A percentile compares a stretch with the other conserved stretches of the same genome.
phyloP scores from a whole-genome alignment of 225 moss, liverwort and hornwort genomes.

The Antitrichia curtipendula region DNA sequence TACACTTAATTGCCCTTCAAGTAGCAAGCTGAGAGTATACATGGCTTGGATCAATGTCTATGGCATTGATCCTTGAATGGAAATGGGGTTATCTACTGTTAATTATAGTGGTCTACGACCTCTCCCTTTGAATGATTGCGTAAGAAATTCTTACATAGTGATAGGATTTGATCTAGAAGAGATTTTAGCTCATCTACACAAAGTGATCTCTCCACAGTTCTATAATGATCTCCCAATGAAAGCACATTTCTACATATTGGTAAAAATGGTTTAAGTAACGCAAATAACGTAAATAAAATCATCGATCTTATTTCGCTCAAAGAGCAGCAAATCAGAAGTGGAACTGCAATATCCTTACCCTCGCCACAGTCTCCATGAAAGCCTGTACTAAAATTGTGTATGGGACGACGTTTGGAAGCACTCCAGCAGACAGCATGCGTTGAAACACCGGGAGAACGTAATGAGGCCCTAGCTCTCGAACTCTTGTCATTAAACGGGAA shows the following conservation, averaged over 20 bases:
- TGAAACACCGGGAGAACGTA: conserved; percentile 41
- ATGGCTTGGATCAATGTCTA: not conserved
- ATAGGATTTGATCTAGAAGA: not conserved
- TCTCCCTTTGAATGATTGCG: not conserved
- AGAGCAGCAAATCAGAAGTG: not conserved
- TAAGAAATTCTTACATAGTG: not conserved
- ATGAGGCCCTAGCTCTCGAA: conserved; percentile 36
- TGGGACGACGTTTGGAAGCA: conserved; percentile 35
- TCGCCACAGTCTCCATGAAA: conserved; percentile 28
- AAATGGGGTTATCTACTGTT: not conserved
- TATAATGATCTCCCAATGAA: not conserved
- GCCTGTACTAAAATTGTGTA: conserved; percentile 46
- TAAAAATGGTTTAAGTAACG: not conserved
- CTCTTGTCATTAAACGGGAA: conserved; percentile 41
- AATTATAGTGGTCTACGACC: not conserved
- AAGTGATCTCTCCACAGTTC: not conserved
- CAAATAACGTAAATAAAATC: not conserved
- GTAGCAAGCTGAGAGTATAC: not conserved
- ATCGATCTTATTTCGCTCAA: not conserved
- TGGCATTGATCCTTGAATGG: not conserved
- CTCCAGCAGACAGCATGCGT: conserved; percentile 38
- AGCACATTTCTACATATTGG: not conserved
- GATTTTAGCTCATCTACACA: not conserved
- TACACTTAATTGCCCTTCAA: not conserved
- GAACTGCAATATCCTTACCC: conserved; percentile 9